A percentile compares a stretch with the other conserved stretches of the same genome.
These are phyloP conservation scores for Aspergillus pseudotamarii DNA, from an alignment of 2,329 filamentous ascomycete species.

Conservation along the genomic window DNA sequence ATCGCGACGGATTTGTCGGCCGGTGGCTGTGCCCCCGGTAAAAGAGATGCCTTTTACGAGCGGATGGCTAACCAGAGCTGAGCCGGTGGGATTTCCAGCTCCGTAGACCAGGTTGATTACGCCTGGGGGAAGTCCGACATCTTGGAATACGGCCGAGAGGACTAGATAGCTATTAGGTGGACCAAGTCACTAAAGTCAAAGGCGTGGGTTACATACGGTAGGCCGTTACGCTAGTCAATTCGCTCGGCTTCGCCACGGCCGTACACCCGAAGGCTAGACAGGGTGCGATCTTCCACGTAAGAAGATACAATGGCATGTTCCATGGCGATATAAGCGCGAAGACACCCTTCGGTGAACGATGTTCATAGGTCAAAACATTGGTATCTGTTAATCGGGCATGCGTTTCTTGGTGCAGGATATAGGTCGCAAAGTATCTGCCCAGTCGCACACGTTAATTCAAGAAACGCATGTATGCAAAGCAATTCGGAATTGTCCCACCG, in stretches of 20 bases:
- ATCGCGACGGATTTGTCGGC: slow-evolving; percentile 21
- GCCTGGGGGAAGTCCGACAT: slow-evolving; percentile 17
- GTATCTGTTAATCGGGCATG: slow-evolving; percentile 12
- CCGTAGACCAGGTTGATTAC: slow-evolving; percentile 23
- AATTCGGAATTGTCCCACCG: slow-evolving; percentile 5
- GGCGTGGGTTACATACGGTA: slow-evolving; percentile 11
- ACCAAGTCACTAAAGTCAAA: neutral
- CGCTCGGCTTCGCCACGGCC: slow-evolving; percentile 22
- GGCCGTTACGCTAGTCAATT: slow-evolving; percentile 20
- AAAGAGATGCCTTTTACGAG: slow-evolving; percentile 22
- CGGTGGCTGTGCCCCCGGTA: slow-evolving; percentile 21
- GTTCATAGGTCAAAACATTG: slow-evolving; percentile 21
- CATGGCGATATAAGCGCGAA: slow-evolving; percentile 24
- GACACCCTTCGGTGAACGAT: slow-evolving; percentile 22
- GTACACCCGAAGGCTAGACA: slow-evolving; percentile 25
- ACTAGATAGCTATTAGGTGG: slow-evolving; percentile 9
- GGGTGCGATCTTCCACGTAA: slow-evolving; percentile 26
- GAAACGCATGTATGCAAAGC: too few species aligned
- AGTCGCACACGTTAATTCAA: neutral
- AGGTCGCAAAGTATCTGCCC: slow-evolving; percentile 13
- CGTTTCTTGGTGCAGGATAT: slow-evolving; percentile 14
- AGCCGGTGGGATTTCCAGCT: slow-evolving; percentile 16
- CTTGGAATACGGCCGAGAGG: slow-evolving; percentile 18
- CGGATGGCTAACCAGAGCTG: slow-evolving; percentile 17
- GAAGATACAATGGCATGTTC: slow-evolving; percentile 25